Evolutionary conservation across 1,139 yeast genomes (phyloP), one percentile per base, ranked within the genome.

Genomic region (Tardiomyces digboiensis): DNA sequence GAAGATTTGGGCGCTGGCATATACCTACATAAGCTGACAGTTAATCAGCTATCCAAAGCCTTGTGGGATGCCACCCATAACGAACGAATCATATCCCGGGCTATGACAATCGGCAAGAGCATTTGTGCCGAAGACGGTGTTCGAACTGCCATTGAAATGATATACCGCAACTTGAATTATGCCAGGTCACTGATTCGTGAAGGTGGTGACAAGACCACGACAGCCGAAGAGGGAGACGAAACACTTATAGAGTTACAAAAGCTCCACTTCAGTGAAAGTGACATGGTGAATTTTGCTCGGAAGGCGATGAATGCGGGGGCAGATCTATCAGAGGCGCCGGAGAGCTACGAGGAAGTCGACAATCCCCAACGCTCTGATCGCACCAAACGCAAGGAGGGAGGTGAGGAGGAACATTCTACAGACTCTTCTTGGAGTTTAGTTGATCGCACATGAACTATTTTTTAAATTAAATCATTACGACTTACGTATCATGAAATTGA

Each of bases 1-100:
- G 95, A 87, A 55, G 97, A 88, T 50, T 69, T 86, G 42, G 96
- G 96, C 0, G 93, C 78, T n/a, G 98, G 98, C 3, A 54, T 88
- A 7, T 74, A 76, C 2, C 64, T 89, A 49, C 76, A 72, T 59
- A 81, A 83, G 55, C 71, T 89, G 54, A 86, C 83, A 49, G 73
- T 75, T 20, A 72, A 73, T 46, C 69, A 78, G 1, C 68, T 89
- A 46, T 65, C 82, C 2, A 75, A 76, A 47, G 95, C 95, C 0
- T 63, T 89, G 41, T 71, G 67, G 50, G 78, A 78, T 40, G 89
- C 77, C 0, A 80, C 89, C 1, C 74, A 79, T 1, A 83, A 85
- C 56, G 67, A 72, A 40, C 74, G 82, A 48, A 79, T 86, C 55
- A 77, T 76, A 19, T 76, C 76, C 38, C 81, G 75, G 54, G 95